Conservation (phyloP, 2,329 filamentous ascomycete species). For the Pyrenophora tritici-repentis region DNA sequence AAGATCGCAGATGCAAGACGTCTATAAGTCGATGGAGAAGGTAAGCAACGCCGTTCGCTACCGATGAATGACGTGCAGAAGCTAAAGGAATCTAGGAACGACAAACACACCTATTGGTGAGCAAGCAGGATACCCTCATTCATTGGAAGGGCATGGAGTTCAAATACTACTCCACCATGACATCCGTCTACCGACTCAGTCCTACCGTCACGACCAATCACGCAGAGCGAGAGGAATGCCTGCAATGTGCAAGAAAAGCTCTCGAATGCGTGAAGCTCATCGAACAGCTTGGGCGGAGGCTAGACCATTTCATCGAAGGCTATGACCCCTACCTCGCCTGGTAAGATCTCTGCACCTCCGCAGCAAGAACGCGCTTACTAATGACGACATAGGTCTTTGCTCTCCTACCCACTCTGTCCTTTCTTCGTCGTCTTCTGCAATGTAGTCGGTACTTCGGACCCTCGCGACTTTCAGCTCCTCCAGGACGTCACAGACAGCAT, state of each 20-base stretch:
- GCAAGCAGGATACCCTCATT: constrained; percentile 29
- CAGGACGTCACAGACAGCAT: constrained; percentile 36
- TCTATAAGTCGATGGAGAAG: constrained; percentile 29
- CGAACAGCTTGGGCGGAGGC: constrained; percentile 26
- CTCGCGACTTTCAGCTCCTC: constrained; percentile 37
- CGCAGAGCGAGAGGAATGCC: constrained; percentile 38
- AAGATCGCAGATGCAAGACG: constrained; percentile 28
- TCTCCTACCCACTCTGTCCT: constrained; percentile 41
- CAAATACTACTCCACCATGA: constrained; percentile 40
- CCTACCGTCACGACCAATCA: constrained; percentile 35
- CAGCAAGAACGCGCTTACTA: constrained; percentile 1
- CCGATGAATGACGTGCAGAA: not conserved
- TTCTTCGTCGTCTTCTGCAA: constrained; percentile 47
- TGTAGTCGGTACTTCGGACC: constrained; percentile 43
- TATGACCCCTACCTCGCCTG: constrained; percentile 39
- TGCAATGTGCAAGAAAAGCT: constrained; percentile 39
- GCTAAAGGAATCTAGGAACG: constrained; percentile 24
- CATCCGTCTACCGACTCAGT: constrained; percentile 39
- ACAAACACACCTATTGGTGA: constrained; percentile 21
- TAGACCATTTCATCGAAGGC: constrained; percentile 37
- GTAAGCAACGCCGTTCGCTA: constrained; percentile 9
- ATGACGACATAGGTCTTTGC: constrained; percentile 33
- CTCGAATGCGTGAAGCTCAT: constrained; percentile 36
- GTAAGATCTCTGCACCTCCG: constrained; percentile 12
- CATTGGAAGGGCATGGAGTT: constrained; percentile 43